Evolutionary conservation across 75 land plant species (phyloP).

Genomic region (Pinus taeda): DNA sequence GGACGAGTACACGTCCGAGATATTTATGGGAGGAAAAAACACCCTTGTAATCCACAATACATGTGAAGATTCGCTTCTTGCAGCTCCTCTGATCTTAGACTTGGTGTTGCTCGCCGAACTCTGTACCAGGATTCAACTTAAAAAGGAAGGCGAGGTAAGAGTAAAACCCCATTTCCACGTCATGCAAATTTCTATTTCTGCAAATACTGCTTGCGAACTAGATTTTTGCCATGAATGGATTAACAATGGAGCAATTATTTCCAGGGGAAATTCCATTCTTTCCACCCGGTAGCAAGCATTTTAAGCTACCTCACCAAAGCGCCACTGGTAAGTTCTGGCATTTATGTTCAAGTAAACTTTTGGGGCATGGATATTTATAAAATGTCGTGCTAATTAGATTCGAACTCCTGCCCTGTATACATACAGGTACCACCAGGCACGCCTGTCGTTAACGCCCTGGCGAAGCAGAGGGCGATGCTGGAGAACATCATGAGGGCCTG

Average conservation of each 20-base stretch:
- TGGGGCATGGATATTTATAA: neutral
- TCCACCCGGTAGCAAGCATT: conserved; percentile 47
- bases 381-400: neutral
- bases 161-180: neutral
- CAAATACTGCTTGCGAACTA: neutral
- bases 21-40: conserved; percentile 52
- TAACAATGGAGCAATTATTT: neutral
- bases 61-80: conserved; percentile 49
- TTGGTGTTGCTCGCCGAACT: conserved; percentile 46
- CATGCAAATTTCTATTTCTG: neutral
- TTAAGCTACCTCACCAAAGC: conserved; percentile 55
- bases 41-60: conserved; percentile 54
- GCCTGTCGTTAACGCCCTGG: conserved; percentile 46
- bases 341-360: neutral
- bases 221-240: neutral
- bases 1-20: conserved; percentile 60
- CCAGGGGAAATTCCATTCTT: conserved; percentile 48
- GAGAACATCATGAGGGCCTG: conserved; percentile 53
- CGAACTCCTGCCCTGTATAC: neutral
- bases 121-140: conserved; percentile 37
- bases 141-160: conserved; percentile 41
- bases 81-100: conserved; percentile 49
- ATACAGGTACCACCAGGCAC: conserved; percentile 52
- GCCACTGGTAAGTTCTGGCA: conserved; percentile 28
- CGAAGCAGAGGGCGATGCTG: conserved; percentile 56